Evolutionary conservation across 805 yeast genomes (phyloP), one percentile per base, ranked within the genome.

Genomic region (Sugiyamaella lignohabitans): DNA sequence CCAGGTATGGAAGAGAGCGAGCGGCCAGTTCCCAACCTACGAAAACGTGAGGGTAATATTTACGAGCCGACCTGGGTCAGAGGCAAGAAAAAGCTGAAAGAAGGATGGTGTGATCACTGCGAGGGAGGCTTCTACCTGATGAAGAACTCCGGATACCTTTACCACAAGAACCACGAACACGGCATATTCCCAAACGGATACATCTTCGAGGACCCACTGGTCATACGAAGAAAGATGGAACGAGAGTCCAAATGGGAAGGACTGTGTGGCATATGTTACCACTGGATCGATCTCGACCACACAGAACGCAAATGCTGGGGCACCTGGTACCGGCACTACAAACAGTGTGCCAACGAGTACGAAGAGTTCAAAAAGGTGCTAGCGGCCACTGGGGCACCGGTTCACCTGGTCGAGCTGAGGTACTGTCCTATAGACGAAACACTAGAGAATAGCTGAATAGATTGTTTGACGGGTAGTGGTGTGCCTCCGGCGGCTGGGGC

Each of bases 241-340:
- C 46, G 56, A 5, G 57, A 54, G 23, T 40, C 50, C 40, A 49
- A 50, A 23, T 52, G 59, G 59, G 56, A 53, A 44, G 58, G 58
- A 1, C 43, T 57, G 4, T 57, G 60, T 44, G 59, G 59, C 3
- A 56, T 56, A 30, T 56, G 59, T 37, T 56, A 54, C 38, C 53
- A 54, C 19, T 56, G 59, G 59, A 48, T 56, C 8, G 58, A 56
- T 21, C 40, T 56, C n/a, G 58, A 56, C 39, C 57, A 54, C 32
- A 51, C 46, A 4, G 53, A 47, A 8, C 17, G 40, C 17, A 46
- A 47, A 19, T 46, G 35, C n/a, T 56, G 59, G 59, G 58, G 58
- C 6, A 56, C 59, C 1, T 56, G 59, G 59, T 56, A 52, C 43
- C 43, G 58, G 10, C 59, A 56, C 44, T 56, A 56, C 36, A 54